Evolutionary conservation across 495 filamentous ascomycete species (phyloP).

Genomic region (Penicillium lividum): DNA sequence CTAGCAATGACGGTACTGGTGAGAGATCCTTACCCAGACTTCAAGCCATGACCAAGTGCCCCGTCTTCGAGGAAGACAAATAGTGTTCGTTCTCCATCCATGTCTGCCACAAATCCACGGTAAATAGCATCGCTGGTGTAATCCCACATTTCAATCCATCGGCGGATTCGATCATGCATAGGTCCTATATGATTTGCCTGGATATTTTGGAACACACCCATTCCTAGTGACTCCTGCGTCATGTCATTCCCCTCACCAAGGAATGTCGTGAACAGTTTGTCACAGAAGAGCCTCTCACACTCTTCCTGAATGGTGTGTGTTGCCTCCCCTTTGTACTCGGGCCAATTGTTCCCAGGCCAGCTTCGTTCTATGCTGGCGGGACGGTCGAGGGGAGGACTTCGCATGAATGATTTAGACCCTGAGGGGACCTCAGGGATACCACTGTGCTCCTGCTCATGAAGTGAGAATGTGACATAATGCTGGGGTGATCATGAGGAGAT

Average conservation of each 20-base stretch:
- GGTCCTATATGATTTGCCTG: constrained; percentile 27
- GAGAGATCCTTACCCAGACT: constrained; percentile 71
- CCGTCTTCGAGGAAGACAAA: constrained; percentile 84
- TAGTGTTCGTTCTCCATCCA: constrained; percentile 65
- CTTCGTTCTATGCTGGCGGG: constrained; percentile 61
- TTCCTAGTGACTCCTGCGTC: constrained; percentile 71
- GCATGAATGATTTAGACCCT: constrained; percentile 70
- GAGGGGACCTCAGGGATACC: constrained; percentile 96
- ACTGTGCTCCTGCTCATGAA: constrained; percentile 70
- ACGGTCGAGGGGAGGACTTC: constrained; percentile 81
- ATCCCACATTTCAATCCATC: constrained; percentile 84
- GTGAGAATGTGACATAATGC: constrained; percentile 3
- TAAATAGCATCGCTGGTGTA: constrained; percentile 81
- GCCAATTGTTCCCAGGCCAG: constrained; percentile 36
- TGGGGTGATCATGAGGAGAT: background rate
- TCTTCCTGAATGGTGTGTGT: constrained; percentile 94
- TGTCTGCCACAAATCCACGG: constrained; percentile 73
- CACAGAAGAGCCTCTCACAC: constrained; percentile 99
- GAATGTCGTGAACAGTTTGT: constrained; percentile 87
- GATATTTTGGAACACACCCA: constrained; percentile 59
- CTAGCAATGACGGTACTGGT: background rate
- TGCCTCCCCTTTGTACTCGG: constrained; percentile 78
- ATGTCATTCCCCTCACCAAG: constrained; percentile 83
- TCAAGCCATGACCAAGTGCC: constrained; percentile 71
- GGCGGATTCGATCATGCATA: constrained; percentile 42